Conservation (phyloP, 2,329 filamentous ascomycete species). For the Colletotrichum eleusines region DNA sequence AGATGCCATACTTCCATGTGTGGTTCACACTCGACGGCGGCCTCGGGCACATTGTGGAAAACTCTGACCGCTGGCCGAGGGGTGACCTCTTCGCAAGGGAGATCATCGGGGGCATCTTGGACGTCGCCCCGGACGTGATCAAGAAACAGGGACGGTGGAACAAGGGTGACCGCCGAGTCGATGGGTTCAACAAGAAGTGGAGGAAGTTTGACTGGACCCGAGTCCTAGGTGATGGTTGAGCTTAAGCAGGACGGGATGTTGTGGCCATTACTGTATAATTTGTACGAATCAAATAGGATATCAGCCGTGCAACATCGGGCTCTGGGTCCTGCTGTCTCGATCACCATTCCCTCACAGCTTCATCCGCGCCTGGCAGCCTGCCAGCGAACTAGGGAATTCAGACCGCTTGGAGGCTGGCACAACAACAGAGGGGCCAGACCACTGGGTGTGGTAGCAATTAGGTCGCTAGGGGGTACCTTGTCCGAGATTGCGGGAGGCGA, state of each 20-base stretch:
- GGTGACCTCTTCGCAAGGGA: slow-evolving; percentile 95
- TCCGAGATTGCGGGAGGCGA: slow-evolving; percentile 34
- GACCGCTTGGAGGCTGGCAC: not conserved
- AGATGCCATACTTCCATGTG: slow-evolving; percentile 98
- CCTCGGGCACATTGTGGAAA: slow-evolving; percentile 91
- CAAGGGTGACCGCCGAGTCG: slow-evolving; percentile 75
- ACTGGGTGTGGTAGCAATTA: slow-evolving; percentile 1
- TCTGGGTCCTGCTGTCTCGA: not conserved
- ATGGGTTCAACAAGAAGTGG: slow-evolving; percentile 87
- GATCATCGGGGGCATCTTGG: slow-evolving; percentile 91
- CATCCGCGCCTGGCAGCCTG: slow-evolving; percentile 4
- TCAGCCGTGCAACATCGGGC: not conserved
- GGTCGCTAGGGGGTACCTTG: slow-evolving; percentile 24
- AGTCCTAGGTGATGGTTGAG: slow-evolving; percentile 59
- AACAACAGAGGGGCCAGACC: not conserved
- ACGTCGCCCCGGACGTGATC: slow-evolving; percentile 82
- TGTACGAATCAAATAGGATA: not conserved
- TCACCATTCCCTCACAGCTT: slow-evolving; percentile 5
- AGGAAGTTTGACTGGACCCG: slow-evolving; percentile 90
- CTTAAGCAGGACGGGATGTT: not conserved
- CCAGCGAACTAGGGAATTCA: slow-evolving; percentile 1
- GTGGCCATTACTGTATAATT: not conserved
- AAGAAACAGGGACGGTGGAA: slow-evolving; percentile 93
- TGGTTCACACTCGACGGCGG: slow-evolving; percentile 96
- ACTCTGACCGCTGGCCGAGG: slow-evolving; percentile 84